Evolutionary conservation across 257 asterid genomes (phyloP).

Genomic region (Marsdenia floribunda): DNA sequence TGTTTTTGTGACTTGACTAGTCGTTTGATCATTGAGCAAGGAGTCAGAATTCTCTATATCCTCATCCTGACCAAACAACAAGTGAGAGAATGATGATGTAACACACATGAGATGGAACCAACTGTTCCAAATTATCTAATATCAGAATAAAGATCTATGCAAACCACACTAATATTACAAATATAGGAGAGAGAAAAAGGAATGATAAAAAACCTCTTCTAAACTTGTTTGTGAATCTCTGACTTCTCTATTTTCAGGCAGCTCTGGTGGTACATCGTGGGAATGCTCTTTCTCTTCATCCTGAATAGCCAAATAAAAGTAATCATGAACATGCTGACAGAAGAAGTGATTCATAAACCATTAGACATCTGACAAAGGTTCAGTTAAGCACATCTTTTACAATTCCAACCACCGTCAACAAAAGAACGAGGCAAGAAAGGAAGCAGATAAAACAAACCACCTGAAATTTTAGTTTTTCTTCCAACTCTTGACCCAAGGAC

Average conservation of each 20-base stretch:
- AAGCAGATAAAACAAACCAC: conserved; percentile 37
- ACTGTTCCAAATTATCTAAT: background rate
- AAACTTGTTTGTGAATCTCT: conserved; percentile 32
- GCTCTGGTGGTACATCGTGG: conserved; percentile 28
- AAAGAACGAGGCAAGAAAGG: background rate
- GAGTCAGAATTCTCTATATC: conserved; percentile 33
- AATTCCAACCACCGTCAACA: background rate
- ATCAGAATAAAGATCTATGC: background rate
- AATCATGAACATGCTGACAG: conserved; percentile 10
- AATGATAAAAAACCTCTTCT: conserved; percentile 38
- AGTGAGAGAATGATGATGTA: conserved; percentile 8
- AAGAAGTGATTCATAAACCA: conserved; percentile 14
- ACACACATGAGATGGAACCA: background rate
- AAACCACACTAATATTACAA: background rate
- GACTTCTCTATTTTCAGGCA: conserved; percentile 34
- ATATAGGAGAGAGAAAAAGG: background rate
- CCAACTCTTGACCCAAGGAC: conserved; percentile 60
- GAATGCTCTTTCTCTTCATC: conserved; percentile 38
- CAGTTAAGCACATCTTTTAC: background rate
- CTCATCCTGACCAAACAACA: conserved; percentile 39
- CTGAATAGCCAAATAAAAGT: conserved; percentile 35
- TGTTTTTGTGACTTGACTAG: conserved; percentile 29
- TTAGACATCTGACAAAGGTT: background rate
- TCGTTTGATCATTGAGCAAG: conserved; percentile 39
- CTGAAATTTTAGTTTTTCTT: conserved; percentile 35